Conservation (phyloP, 2,329 filamentous ascomycete genomes). For the Hortaea sp. region DNA sequence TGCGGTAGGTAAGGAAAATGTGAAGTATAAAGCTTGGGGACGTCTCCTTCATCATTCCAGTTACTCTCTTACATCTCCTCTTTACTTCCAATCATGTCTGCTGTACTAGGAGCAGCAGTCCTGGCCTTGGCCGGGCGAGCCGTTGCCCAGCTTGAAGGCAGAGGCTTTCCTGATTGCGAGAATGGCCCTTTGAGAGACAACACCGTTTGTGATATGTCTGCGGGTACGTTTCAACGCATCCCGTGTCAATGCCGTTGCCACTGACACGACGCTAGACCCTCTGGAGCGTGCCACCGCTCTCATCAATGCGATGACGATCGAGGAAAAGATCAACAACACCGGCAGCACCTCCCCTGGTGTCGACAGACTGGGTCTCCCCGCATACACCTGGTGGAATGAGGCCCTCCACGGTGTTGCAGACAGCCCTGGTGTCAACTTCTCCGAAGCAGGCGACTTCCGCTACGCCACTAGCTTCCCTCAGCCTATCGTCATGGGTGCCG, state of each 20-base stretch:
- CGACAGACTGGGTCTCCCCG: conserved; percentile 43
- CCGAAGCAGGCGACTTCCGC: conserved; percentile 42
- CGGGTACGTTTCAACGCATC: conserved; percentile 2
- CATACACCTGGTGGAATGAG: conserved; percentile 54
- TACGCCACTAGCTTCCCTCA: conserved; percentile 57
- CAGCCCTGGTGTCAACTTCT: conserved; percentile 46
- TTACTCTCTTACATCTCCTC: not conserved
- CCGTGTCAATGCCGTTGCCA: not conserved
- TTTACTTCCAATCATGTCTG: conserved; percentile 1
- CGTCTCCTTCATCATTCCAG: too few relatives aligned
- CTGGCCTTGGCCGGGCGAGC: conserved; percentile 5
- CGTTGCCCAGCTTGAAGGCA: conserved; percentile 8
- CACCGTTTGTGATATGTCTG: conserved; percentile 40
- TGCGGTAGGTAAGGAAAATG: not conserved
- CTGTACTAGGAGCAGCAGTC: conserved; percentile 1
- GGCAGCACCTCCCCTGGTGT: not conserved
- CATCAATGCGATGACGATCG: conserved; percentile 40
- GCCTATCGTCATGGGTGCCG: conserved; percentile 52
- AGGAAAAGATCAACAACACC: conserved; percentile 39
- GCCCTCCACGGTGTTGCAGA: conserved; percentile 52
- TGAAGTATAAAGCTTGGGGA: too few relatives aligned
- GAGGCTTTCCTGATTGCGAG: conserved; percentile 39
- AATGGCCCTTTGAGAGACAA: conserved; percentile 42
- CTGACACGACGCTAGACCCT: conserved; percentile 10
- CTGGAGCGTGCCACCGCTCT: conserved; percentile 33